These are phyloP conservation scores for Crithidia fasciculata DNA, from an alignment of 208 protist species.

Conservation along the genomic window DNA sequence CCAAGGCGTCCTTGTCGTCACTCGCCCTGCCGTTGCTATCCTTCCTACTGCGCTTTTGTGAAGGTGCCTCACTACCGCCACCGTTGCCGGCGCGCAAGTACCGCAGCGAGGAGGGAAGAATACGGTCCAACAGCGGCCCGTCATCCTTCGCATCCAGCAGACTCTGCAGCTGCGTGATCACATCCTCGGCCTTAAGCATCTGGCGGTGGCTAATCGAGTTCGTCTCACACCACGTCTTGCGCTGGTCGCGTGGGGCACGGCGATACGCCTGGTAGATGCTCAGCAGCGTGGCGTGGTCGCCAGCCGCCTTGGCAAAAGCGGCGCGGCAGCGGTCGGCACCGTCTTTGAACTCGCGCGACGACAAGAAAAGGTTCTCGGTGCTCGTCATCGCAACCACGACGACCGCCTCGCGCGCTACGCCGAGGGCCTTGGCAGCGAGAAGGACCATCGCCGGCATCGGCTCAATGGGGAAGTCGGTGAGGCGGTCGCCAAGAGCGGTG, in stretches of 20 bases:
- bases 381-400: constrained; percentile 95
- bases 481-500: constrained; percentile 91
- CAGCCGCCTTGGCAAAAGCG: constrained; percentile 75
- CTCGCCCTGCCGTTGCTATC: constrained; percentile 9
- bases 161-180: constrained; percentile 74
- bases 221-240: constrained; percentile 82
- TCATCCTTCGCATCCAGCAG: constrained; percentile 77
- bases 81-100: not conserved
- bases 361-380: constrained; percentile 86
- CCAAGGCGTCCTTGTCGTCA: constrained; percentile 3
- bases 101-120: constrained; percentile 43
- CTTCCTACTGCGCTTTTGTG: not conserved
- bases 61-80: no score
- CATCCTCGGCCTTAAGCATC: constrained; percentile 87
- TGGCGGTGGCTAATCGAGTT: constrained; percentile 81
- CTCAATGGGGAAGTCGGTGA: constrained; percentile 99
- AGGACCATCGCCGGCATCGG: constrained; percentile 97
- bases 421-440: constrained; percentile 93
- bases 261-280: constrained; percentile 84
- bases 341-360: constrained; percentile 74
- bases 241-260: constrained; percentile 63
- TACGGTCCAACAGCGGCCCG: constrained; percentile 39
- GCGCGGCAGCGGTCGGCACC: constrained; percentile 76
- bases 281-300: constrained; percentile 89
- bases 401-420: constrained; percentile 94